Conservation (phyloP, 73 alveolate species). For the Effrenium voratum region DNA sequence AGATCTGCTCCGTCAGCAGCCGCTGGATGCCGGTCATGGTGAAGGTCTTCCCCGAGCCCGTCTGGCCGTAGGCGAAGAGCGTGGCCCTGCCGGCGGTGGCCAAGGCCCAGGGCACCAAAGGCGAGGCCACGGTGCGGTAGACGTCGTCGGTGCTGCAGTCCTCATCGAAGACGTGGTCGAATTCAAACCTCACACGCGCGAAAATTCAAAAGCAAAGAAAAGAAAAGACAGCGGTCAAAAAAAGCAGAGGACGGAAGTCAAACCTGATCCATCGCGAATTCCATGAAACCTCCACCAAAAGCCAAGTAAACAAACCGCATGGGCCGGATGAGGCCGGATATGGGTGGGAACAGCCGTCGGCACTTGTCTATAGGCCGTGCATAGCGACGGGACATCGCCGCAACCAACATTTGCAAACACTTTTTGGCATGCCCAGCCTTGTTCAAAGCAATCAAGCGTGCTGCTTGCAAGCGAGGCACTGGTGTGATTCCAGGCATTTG, state of each 20-base stretch:
- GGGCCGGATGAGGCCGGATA: no score
- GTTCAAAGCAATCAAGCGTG: no score
- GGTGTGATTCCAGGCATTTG: slow-evolving; percentile 98
- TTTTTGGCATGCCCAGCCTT: no score
- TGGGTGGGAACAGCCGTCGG: no score
- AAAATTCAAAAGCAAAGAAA: no score
- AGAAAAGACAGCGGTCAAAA: not conserved
- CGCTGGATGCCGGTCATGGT: slow-evolving; percentile 98
- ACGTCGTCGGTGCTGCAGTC: slow-evolving; percentile 70
- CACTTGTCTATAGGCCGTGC: no score
- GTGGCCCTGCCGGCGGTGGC: slow-evolving; percentile 98
- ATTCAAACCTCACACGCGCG: not conserved
- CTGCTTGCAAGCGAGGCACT: no score
- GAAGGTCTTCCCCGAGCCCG: slow-evolving; percentile 99
- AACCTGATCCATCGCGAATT: slow-evolving; percentile 88
- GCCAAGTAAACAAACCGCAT: slow-evolving; percentile 98
- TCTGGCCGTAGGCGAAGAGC: slow-evolving; percentile 99
- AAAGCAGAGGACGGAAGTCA: no score
- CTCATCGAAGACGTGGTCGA: slow-evolving; percentile 11
- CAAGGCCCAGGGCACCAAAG: slow-evolving; percentile 96
- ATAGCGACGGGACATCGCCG: no score
- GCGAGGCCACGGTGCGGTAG: slow-evolving; percentile 96
- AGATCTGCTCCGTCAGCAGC: slow-evolving; percentile 97
- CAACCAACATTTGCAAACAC: no score
- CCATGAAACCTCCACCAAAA: slow-evolving; percentile 96